These are phyloP conservation scores for Phyllosticta capitalensis DNA, from an alignment of 2,329 filamentous ascomycete genomes.

Conservation along the genomic window DNA sequence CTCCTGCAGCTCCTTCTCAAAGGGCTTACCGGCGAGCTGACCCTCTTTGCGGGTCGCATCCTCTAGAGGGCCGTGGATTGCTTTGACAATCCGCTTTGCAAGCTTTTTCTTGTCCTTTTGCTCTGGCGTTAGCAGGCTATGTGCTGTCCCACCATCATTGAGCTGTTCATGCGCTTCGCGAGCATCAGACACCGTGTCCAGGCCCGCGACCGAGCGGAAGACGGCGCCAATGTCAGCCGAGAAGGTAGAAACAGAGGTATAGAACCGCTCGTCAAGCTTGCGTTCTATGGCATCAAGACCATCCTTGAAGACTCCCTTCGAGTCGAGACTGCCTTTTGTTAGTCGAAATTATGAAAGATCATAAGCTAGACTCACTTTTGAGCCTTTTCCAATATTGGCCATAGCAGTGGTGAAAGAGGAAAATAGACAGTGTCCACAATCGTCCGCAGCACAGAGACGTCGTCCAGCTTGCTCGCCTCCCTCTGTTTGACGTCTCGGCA, in stretches of 20 bases:
- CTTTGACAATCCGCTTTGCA: constrained; percentile 83
- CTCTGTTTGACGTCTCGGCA: constrained; percentile 63
- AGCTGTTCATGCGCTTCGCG: constrained; percentile 34
- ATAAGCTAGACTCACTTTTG: constrained; percentile 57
- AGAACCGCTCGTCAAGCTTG: constrained; percentile 47
- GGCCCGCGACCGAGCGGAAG: constrained; percentile 45
- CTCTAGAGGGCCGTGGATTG: constrained; percentile 68
- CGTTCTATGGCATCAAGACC: constrained; percentile 43
- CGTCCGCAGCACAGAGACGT: constrained; percentile 63
- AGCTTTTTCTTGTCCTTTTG: constrained; percentile 73
- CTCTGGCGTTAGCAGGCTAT: constrained; percentile 44
- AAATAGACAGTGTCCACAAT: constrained; percentile 90
- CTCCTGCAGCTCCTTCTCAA: constrained; percentile 57
- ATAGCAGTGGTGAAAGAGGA: constrained; percentile 67
- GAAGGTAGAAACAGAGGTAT: constrained; percentile 53
- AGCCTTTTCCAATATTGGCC: constrained; percentile 70
- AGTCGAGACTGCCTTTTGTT: constrained; percentile 30
- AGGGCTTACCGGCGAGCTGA: constrained; percentile 62
- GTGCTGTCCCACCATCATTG: constrained; percentile 29
- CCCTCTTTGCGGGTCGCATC: constrained; percentile 69
- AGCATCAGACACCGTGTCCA: constrained; percentile 34
- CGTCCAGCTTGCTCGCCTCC: constrained; percentile 68
- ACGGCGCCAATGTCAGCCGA: constrained; percentile 48
- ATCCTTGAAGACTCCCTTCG: constrained; percentile 45
- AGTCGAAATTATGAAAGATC: constrained; percentile 6